Evolutionary conservation across 208 protist genomes (phyloP).

Genomic region (Leishmania major): DNA sequence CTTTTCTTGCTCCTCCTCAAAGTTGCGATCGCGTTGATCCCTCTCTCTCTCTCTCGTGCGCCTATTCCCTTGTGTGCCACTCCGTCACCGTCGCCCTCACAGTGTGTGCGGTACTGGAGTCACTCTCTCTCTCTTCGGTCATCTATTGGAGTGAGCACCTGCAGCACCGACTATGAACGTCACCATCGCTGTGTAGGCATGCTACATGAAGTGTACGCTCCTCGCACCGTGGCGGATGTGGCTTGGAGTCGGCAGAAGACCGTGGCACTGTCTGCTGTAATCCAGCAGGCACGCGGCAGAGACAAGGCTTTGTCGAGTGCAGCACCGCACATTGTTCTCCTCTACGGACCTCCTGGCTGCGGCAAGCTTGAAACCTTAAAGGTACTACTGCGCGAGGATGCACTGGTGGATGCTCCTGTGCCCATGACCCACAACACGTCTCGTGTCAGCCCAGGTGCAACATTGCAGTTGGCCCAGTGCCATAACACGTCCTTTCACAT

Average conservation of each 20-base stretch:
- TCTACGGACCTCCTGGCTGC: slow-evolving; percentile 81
- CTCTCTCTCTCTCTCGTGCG: background rate
- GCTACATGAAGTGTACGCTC: slow-evolving; percentile 76
- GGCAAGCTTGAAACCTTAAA: slow-evolving; percentile 70
- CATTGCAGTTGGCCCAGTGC: background rate
- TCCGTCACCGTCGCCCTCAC: background rate
- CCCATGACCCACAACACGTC: background rate
- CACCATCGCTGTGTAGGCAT: slow-evolving; percentile 28
- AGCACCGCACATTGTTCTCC: slow-evolving; percentile 46
- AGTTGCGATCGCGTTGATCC: background rate
- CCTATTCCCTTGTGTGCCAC: background rate
- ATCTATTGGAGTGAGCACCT: background rate
- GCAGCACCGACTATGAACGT: slow-evolving; percentile 14
- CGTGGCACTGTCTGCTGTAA: slow-evolving; percentile 36
- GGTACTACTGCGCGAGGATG: slow-evolving; percentile 41
- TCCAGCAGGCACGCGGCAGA: slow-evolving; percentile 26
- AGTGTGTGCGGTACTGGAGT: background rate
- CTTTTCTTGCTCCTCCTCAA: slow-evolving; percentile 7
- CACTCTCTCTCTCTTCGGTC: background rate
- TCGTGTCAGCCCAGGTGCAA: background rate
- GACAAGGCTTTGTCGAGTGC: background rate
- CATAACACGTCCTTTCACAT: slow-evolving; percentile 12
- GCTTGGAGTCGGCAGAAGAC: slow-evolving; percentile 82
- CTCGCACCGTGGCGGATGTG: slow-evolving; percentile 40
- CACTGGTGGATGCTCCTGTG: background rate